These are phyloP conservation scores for Albizia julibrissin DNA, from an alignment of 306 rosid species.

Conservation along the genomic window DNA sequence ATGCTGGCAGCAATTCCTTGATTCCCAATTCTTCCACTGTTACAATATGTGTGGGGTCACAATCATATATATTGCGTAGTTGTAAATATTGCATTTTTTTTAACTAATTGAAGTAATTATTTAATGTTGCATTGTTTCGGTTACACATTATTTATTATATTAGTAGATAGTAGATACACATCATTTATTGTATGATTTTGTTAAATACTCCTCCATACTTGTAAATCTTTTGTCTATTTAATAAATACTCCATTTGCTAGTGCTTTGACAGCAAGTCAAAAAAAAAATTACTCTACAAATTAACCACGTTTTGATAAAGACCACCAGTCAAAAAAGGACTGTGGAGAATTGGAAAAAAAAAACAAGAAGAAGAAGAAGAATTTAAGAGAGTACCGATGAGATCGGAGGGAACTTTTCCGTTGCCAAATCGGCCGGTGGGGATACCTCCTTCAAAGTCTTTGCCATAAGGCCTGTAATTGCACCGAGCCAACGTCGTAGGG, in stretches of 20 bases:
- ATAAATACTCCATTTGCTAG: too few species aligned
- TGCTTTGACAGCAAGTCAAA: too few species aligned
- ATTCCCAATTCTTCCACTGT: conserved; percentile 67
- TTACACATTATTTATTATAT: too few species aligned
- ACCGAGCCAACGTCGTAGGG: conserved; percentile 28
- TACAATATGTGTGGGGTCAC: background rate
- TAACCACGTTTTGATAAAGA: background rate
- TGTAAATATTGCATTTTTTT: background rate
- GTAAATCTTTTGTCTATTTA: too few species aligned
- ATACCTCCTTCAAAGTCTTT: conserved; percentile 41
- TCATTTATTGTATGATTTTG: background rate
- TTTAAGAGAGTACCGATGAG: conserved; percentile 32
- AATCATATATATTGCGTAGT: background rate
- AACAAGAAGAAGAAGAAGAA: too few species aligned
- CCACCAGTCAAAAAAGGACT: background rate
- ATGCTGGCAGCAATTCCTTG: conserved; percentile 63
- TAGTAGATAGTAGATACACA: background rate
- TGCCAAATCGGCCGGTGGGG: conserved; percentile 46
- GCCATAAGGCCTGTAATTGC: conserved; percentile 47
- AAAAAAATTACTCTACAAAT: too few species aligned
- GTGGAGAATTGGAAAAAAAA: background rate
- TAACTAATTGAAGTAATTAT: too few species aligned
- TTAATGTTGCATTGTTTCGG: background rate
- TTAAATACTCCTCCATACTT: too few species aligned
- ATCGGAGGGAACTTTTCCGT: conserved; percentile 53